Conservation (phyloP, 177 flowering plant species). For the Vitis hybrid region DNA sequence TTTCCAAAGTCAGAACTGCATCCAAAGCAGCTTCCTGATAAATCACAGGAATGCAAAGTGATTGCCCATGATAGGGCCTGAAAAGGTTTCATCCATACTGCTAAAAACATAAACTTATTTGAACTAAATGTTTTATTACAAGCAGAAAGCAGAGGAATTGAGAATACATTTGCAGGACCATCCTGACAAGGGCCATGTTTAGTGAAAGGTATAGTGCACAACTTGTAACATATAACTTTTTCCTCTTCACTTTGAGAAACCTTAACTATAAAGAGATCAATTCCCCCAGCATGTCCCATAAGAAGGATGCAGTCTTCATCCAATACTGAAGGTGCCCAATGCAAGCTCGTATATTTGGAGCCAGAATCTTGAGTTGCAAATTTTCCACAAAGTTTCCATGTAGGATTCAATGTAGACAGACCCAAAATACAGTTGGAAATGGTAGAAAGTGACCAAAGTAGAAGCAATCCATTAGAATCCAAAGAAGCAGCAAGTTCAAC, state of each 20-base stretch:
- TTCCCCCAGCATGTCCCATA: constrained; percentile 64
- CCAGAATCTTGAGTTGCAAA: constrained; percentile 22
- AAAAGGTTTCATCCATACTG: constrained; percentile 67
- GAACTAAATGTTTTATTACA: constrained; percentile 28
- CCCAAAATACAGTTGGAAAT: constrained; percentile 38
- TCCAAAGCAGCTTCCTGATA: constrained; percentile 29
- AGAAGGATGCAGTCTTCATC: constrained; percentile 56
- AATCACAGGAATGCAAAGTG: constrained; percentile 47
- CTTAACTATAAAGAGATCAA: constrained; percentile 66
- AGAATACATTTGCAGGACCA: constrained; percentile 51
- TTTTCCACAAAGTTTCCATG: constrained; percentile 60
- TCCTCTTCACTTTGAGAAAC: constrained; percentile 32
- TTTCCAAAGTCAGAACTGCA: constrained; percentile 29
- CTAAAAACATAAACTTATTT: constrained; percentile 60
- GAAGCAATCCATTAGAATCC: constrained; percentile 71
- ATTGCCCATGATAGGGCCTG: constrained; percentile 80
- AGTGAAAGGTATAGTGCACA: constrained; percentile 69
- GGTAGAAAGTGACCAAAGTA: constrained; percentile 76
- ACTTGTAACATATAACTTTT: constrained; percentile 40
- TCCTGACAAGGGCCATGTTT: constrained; percentile 24
- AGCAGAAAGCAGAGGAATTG: constrained; percentile 51
- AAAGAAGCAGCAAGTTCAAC: constrained; percentile 71
- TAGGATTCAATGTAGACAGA: constrained; percentile 44
- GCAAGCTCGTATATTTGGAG: constrained; percentile 56
- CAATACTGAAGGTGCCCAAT: constrained; percentile 72